These are phyloP conservation scores for Jackrogersella minutella DNA, from an alignment of 495 filamentous ascomycete genomes.

Conservation along the genomic window DNA sequence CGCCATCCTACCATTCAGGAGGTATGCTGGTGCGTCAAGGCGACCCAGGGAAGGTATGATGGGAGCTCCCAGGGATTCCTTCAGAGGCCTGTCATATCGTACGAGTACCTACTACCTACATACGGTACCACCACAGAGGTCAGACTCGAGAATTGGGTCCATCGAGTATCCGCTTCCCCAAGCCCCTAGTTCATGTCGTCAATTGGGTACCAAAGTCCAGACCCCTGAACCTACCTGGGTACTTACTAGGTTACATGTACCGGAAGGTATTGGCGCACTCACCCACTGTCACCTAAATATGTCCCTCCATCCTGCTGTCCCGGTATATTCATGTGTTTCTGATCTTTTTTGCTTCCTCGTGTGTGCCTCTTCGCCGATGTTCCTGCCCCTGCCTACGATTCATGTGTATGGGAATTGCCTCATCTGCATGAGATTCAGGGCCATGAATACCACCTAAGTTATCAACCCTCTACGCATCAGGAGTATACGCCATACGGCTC, in stretches of 20 bases:
- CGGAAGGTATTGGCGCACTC: conserved; percentile 6
- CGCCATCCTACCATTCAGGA: conserved; percentile 24
- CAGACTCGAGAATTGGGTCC: conserved; percentile 4
- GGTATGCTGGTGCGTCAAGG: conserved; percentile 36
- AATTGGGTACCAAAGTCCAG: conserved; percentile 33
- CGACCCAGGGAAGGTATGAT: conserved; percentile 23
- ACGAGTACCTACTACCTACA: neutral
- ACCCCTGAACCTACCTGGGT: conserved; percentile 26
- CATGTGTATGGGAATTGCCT: conserved; percentile 41
- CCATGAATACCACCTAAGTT: conserved; percentile 37
- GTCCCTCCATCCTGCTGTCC: conserved; percentile 25
- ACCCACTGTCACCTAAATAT: conserved; percentile 38
- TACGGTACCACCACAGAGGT: conserved; percentile 10
- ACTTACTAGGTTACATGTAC: conserved; percentile 35
- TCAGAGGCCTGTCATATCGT: conserved; percentile 3
- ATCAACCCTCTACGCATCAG: conserved; percentile 14
- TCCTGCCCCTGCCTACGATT: conserved; percentile 22
- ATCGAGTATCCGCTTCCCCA: conserved; percentile 35
- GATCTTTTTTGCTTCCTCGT: conserved; percentile 27
- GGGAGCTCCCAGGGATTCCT: conserved; percentile 24
- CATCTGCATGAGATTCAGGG: conserved; percentile 30
- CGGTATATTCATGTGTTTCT: conserved; percentile 25
- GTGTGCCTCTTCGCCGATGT: conserved; percentile 20
- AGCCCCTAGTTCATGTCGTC: conserved; percentile 32
- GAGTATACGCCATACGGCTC: conserved; percentile 15